Percentiles rank a stretch among this genome's conserved stretches.
phyloP scores from a whole-genome alignment of 306 rosid species.

The Macrotyloma uniflorum region DNA sequence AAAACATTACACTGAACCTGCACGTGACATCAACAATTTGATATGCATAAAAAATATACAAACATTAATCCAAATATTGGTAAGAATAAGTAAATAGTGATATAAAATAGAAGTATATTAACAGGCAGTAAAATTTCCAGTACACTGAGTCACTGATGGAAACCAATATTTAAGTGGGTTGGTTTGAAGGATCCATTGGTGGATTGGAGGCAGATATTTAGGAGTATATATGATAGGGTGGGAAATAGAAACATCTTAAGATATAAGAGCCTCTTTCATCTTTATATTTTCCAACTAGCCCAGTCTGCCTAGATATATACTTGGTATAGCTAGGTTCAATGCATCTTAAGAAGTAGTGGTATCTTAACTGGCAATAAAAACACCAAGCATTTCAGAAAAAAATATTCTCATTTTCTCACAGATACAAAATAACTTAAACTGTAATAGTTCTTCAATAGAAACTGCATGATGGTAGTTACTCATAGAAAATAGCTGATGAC shows the following conservation, averaged over 20 bases:
- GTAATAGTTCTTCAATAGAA: neutral
- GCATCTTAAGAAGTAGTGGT: no score
- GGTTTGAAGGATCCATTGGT: neutral
- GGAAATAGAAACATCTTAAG: no score
- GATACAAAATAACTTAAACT: neutral
- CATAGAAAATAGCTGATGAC: neutral
- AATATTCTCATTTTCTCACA: no score
- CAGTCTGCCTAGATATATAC: no score
- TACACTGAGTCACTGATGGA: neutral
- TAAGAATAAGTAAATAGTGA: conserved; percentile 4
- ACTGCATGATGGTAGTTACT: neutral
- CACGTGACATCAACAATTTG: conserved; percentile 33
- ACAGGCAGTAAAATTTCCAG: conserved; percentile 5
- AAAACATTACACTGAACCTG: conserved; percentile 93
- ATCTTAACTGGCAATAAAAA: no score
- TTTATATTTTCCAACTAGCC: no score
- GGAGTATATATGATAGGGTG: neutral
- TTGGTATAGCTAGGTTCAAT: no score
- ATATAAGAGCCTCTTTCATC: no score
- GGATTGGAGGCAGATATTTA: neutral
- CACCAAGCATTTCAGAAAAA: no score
- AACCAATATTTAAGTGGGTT: no score
- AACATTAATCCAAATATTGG: conserved; percentile 5
- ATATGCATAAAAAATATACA: conserved; percentile 27
- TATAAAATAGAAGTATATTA: conserved; percentile 4